A percentile compares a stretch with the other conserved stretches of the same genome.
These are phyloP conservation scores for Rosellinia necatrix DNA, from an alignment of 2,329 filamentous ascomycete genomes.

Conservation along the genomic window DNA sequence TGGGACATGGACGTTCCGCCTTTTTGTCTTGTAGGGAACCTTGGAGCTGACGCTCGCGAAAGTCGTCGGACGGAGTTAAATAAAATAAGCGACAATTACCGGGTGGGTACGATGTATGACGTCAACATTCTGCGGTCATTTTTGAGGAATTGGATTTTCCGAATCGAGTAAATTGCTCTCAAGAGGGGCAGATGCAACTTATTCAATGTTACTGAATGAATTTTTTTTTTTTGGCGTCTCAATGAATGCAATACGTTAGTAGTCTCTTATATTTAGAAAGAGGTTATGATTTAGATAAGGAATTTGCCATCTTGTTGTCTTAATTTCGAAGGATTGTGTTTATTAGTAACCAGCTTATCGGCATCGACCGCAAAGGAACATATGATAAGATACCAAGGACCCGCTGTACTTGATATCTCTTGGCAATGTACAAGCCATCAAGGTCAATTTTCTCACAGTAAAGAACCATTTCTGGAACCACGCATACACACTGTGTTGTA, in stretches of 20 bases:
- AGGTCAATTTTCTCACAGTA: conserved; percentile 3
- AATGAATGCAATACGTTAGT: background rate
- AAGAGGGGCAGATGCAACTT: background rate
- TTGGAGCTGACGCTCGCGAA: too few relatives aligned
- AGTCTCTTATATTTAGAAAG: background rate
- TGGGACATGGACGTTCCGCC: too few relatives aligned
- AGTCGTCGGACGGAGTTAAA: background rate
- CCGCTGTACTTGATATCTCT: conserved; percentile 18
- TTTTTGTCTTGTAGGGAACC: too few relatives aligned
- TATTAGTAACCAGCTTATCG: background rate
- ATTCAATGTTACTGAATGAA: background rate
- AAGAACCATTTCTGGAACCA: background rate
- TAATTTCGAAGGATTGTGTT: background rate
- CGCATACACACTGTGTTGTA: background rate
- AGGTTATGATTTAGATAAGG: conserved; percentile 2
- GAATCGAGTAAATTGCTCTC: conserved; percentile 3
- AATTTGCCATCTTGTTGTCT: background rate
- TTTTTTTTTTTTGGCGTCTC: background rate
- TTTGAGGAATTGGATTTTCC: background rate
- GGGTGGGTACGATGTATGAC: conserved; percentile 3
- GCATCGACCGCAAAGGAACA: conserved; percentile 8
- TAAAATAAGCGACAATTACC: background rate
- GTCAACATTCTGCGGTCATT: too few relatives aligned
- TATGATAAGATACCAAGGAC: conserved; percentile 11
- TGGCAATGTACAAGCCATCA: conserved; percentile 1